Percentiles rank a stretch among this genome's conserved stretches.
Conservation (phyloP, 129 eudicot genomes). For the Pulicaria dysenterica region DNA sequence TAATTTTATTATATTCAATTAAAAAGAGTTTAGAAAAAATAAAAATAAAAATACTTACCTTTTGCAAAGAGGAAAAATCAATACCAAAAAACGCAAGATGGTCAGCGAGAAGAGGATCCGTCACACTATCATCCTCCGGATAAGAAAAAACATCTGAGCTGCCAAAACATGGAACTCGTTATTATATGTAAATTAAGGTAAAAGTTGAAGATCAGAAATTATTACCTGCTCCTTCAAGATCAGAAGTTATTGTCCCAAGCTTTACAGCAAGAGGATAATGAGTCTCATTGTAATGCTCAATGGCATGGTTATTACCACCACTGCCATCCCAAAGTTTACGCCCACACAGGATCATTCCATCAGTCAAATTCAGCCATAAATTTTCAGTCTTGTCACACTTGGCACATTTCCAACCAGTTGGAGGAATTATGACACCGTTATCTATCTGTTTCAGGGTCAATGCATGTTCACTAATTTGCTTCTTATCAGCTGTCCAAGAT, state of each 20-base stretch:
- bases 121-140: conserved; percentile 94
- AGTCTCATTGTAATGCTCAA: conserved; percentile 69
- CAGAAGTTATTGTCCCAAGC: conserved; percentile 91
- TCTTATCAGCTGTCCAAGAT: conserved; percentile 88
- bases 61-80: conserved; percentile 88
- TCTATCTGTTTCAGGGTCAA: conserved; percentile 66
- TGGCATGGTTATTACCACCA: conserved; percentile 95
- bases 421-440: conserved; percentile 73
- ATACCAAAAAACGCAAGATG: conserved; percentile 92
- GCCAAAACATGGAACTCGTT: conserved; percentile 59
- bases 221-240: conserved; percentile 93
- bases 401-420: conserved; percentile 89
- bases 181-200: conserved; percentile 41
- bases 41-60: conserved; percentile 52
- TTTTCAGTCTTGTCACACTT: conserved; percentile 89
- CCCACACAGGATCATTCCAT: conserved; percentile 91
- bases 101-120: conserved; percentile 77
- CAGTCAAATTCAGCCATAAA: conserved; percentile 89
- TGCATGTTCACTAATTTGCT: conserved; percentile 71
- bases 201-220: neutral
- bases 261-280: conserved; percentile 88
- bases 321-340: conserved; percentile 91
- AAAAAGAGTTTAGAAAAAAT: neutral
- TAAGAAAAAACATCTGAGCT: conserved; percentile 98
- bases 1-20: neutral